Base-by-base conservation (phyloP, 169 alveolate species). In the Plasmodium billcollinsi region DNA sequence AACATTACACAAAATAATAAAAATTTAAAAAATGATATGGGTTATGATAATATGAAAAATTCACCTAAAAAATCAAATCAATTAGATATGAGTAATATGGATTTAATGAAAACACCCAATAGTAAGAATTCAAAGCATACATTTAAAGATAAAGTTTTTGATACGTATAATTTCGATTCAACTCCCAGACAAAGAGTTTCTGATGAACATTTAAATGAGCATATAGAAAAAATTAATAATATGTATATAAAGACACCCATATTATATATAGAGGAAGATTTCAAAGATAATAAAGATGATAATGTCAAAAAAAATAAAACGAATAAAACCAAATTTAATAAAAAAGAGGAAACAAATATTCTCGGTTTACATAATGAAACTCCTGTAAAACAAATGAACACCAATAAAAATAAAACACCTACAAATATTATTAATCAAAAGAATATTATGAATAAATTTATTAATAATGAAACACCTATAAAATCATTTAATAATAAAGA, bases 221-320 rank as follows among this genome's bases (percentile, higher is more conserved):
- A 78, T 12, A 78, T 78, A 33, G 89, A 78, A 58, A 78, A 45
- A 52, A 78, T 78, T 65, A 78, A 78, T 78, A 78, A 78, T 43
- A 78, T 78, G 80, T 78, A 78, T 45, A 78, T 78, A 47, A 78
- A 78, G 52, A 78, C 89, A 11, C 89, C 89, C 39, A 47, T 78
- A 66, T 52, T 78, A n/a, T 73, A 65, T 26, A 50, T 66, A 0
- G 89, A 78, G 66, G 20, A 74, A 15, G 63, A 18, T 9, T 61
- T 74, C 45, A 65, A 78, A 33, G 20, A 24, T 3, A 66, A 50
- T 43, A 29, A 47, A 4, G 52, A 50, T 20, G 67, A 45, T 14
- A 61, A 21, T 59, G 43, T 62, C 20, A 78, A 14, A 66, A 63
- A 78, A 78, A 66, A 49, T n/a, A n/a, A 26, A 2, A 14, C 66